phyloP scores from a whole-genome alignment of 106 monocot genomes.

The Cymbidium sinense region DNA sequence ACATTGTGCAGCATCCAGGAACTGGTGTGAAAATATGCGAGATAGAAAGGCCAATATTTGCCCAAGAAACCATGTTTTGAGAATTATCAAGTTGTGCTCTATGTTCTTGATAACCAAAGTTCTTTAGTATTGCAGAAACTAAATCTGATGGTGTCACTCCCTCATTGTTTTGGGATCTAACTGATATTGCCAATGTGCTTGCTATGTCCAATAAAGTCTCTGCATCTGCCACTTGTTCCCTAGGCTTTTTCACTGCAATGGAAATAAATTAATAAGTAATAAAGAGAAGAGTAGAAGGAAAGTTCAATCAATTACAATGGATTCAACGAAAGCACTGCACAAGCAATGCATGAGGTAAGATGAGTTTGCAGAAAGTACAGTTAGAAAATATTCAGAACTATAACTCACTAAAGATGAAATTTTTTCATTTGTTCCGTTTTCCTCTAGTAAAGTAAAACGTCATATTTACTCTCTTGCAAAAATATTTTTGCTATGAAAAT shows the following conservation, averaged over 20 bases:
- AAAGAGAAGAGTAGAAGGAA: background rate
- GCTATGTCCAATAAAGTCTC: constrained; percentile 71
- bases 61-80: constrained; percentile 32
- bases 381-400: too few species aligned
- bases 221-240: constrained; percentile 89
- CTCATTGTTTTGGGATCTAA: constrained; percentile 45
- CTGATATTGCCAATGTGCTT: constrained; percentile 41
- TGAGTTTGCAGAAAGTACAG: too few species aligned
- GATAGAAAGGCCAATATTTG: constrained; percentile 38
- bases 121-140: constrained; percentile 43
- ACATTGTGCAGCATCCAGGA: constrained; percentile 80
- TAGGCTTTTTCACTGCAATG: constrained; percentile 63
- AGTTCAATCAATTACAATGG: background rate
- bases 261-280: background rate
- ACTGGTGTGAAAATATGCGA: constrained; percentile 38
- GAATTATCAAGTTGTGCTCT: background rate
- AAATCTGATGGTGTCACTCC: constrained; percentile 77
- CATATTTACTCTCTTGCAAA: too few species aligned
- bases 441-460: too few species aligned
- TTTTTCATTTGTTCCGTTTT: too few species aligned
- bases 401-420: too few species aligned
- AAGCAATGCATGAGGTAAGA: background rate
- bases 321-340: background rate
- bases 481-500: too few species aligned
- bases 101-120: constrained; percentile 38